These are phyloP conservation scores for Oemleria cerasiformis DNA, from an alignment of 306 rosid genomes.

Conservation along the genomic window DNA sequence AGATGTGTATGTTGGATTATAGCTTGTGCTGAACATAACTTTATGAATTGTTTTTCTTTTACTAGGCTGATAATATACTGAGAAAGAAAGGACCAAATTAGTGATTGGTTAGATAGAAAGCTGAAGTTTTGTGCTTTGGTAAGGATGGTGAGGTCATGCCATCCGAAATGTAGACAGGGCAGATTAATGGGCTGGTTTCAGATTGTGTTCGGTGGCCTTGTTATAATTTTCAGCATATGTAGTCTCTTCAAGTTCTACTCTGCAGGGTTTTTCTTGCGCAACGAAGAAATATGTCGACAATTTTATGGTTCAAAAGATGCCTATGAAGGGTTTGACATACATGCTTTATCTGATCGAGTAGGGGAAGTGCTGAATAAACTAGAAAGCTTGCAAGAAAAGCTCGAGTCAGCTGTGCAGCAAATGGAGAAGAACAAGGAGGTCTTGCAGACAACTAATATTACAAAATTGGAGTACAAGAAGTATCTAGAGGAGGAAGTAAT, in stretches of 20 bases:
- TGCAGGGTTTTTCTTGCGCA: conserved; percentile 65
- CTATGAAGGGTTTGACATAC: conserved; percentile 53
- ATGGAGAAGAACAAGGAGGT: conserved; percentile 56
- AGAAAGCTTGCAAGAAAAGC: conserved; percentile 68
- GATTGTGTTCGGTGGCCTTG: conserved; percentile 62
- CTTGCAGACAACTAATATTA: conserved; percentile 29
- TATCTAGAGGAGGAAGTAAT: conserved; percentile 70
- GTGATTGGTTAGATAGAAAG: background rate
- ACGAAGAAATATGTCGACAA: conserved; percentile 58
- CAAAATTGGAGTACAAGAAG: conserved; percentile 43
- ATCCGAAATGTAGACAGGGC: conserved; percentile 46
- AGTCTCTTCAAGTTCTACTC: conserved; percentile 65
- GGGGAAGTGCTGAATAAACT: conserved; percentile 58
- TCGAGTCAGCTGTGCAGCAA: conserved; percentile 47
- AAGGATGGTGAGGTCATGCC: conserved; percentile 50
- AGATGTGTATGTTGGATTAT: background rate
- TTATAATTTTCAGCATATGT: conserved; percentile 55
- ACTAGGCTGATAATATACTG: conserved; percentile 19
- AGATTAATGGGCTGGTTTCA: conserved; percentile 67
- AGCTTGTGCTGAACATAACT: background rate
- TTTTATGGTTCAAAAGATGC: conserved; percentile 41
- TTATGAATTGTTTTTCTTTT: background rate
- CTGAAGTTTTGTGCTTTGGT: background rate
- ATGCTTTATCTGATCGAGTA: conserved; percentile 54
- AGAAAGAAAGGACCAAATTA: conserved; percentile 6